Base-by-base conservation (phyloP, 1,139 yeast genomes). In the Candida labiduridarum region DNA sequence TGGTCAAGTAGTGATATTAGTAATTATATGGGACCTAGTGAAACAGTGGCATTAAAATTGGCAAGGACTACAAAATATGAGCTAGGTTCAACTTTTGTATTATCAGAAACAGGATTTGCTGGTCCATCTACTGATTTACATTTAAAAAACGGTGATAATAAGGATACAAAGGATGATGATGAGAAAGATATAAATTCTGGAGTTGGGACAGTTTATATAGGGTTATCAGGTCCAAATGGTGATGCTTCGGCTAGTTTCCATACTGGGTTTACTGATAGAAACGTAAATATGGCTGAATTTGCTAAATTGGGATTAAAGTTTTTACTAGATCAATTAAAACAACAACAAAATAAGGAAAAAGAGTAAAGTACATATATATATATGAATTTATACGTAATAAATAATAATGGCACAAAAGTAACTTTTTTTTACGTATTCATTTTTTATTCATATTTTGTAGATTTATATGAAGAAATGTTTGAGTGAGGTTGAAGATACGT, bases 31-130 rank as follows among this genome's bases (percentile, higher is more conserved):
- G 96, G 96, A 0, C 96, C 96, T 2, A 80, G 87, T 44, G 90
- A 86, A 61, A 80, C 77, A 47, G 96, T 89, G 25, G 96, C 89
- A 1, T 66, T 84, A 51, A 79, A 88, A 59, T 72, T 89, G 59
- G 96, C 96, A 1, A 73, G 96, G 50, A 89, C 89, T 52, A 75
- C 91, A 49, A 78, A 86, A 61, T 81, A 89, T 56, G 96, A 89
- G 64, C 76, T 89, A 55, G 96, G 96, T 0, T 84, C 91, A 7
- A 87, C 92, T 0, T 89, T 84, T 67, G 90, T 89, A 6, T 74
- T 89, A 34, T 85, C 92, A 0, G 96, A 89, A 63, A 86, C 96
- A 0, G 96, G 96, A 2, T 86, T 87, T 74, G 95, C 96, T 0
- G 96, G 96, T 0, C 95, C 95, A 11, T 74, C 85, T 0, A 69